Base-by-base conservation (phyloP, 2,329 filamentous ascomycete species). In the Aphanoascus verrucosus region DNA sequence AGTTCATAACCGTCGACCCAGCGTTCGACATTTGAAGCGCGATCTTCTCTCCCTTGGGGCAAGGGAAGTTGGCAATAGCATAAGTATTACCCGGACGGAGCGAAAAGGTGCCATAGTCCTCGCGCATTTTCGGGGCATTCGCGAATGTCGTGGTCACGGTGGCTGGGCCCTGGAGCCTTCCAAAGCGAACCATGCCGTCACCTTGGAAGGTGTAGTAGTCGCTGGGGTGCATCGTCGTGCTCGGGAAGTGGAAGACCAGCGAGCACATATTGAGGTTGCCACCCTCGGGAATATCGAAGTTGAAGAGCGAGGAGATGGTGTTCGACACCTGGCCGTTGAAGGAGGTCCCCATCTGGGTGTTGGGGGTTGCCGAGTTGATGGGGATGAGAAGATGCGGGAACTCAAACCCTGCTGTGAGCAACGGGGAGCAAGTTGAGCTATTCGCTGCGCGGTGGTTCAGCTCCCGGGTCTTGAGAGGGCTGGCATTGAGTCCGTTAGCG, bases 231-330 rank as follows among this genome's bases (percentile, higher is more conserved):
- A 82, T 67, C 14, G 71, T 61, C 57, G 79, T 66, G 49, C 71
- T 59, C 9, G 84, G 83, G 68, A 85, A 78, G 43, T 84, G 71
- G 76, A 86, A 86, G 54, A 82, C 70, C 7, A 86, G 70, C 53
- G 74, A 77, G 70, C 83, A 87, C 5, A 69, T 78, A 62, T 78
- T 78, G 68, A 80, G 79, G 59, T 78, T 79, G 7, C 70, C 60
- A 60, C 80, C 74, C 4, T 68, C 66, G 1, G 78, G 78, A 42
- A 86, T 78, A 62, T 84, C 81, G 68, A 86, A 86, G 71, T 84
- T 84, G 76, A 83, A 86, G 62, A 85, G 77, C 11, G 77, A 77
- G 8, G 77, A 78, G 47, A 78, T 66, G 17, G 67, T 70, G 15
- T 72, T 66, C 11, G 76, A 77, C 37, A 84, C 71, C 9, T 75